Base-by-base conservation (phyloP, 1,139 yeast genomes). In the Scheffersomyces illinoinensis region DNA sequence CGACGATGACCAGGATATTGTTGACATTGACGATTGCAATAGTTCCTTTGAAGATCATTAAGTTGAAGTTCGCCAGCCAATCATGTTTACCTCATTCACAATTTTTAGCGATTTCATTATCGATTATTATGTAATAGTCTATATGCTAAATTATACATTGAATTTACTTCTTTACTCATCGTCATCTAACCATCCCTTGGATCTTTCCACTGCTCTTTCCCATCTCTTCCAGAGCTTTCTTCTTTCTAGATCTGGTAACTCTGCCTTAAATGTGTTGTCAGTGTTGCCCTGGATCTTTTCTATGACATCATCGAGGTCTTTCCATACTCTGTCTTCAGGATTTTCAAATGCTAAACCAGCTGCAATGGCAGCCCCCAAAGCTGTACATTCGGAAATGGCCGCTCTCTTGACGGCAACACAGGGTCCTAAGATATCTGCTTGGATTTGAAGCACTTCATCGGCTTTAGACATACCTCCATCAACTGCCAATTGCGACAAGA, bases 381-480 rank as follows among this genome's bases (percentile, higher is more conserved):
- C 98, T 5, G 98, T 93, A 72, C 97, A 93, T 76, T 93, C 98
- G 47, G 92, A 79, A 73, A 90, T 90, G 43, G 86, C 84, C 1
- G 98, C 95, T 68, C 97, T 82, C 69, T 85, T 84, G 55, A 93
- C 96, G 47, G 88, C 85, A 49, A 93, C 92, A 72, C 97, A 92
- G 2, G 92, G 92, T 0, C 93, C 93, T 66, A 93, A 81, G 62
- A 93, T 88, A 73, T 93, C 96, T 12, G 97, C 91, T 76, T 93
- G 98, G 64, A 93, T 92, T 77, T 91, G 97, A 89, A 93, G 90
- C 58, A 93, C 96, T 68, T 90, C 95, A 71, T 90, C 90, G 10
- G 97, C 93, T 69, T 90, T 87, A 50, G 97, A 90, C 96, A 93
- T 90, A 66, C 98, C 98, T 60, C 98, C 98, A 72, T 93, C 98